Conservation (phyloP, 2,329 filamentous ascomycete genomes). For the Monosporascus sp. region DNA sequence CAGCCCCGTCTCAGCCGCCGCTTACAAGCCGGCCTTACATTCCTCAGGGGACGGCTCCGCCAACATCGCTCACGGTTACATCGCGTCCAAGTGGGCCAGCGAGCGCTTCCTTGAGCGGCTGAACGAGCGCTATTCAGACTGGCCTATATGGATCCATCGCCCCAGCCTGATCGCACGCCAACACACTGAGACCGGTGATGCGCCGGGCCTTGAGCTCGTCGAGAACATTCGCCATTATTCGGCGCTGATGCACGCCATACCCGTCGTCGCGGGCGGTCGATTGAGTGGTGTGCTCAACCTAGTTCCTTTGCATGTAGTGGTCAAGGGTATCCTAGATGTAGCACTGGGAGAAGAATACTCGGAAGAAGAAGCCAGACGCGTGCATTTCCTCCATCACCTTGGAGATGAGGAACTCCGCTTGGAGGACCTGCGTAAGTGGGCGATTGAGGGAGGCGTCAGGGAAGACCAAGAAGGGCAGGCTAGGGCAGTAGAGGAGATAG, state of each 20-base stretch:
- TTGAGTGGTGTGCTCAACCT: neutral
- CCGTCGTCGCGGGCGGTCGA: neutral
- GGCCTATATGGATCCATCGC: slow-evolving; percentile 1
- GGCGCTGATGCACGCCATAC: neutral
- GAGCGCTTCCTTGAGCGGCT: slow-evolving; percentile 27
- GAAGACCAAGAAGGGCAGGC: neutral
- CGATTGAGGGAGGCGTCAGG: neutral
- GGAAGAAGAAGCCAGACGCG: neutral
- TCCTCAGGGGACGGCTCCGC: slow-evolving; percentile 6
- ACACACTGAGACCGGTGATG: neutral
- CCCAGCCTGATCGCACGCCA: slow-evolving; percentile 1
- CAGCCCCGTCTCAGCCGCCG: no score
- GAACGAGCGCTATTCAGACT: neutral
- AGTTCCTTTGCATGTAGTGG: neutral
- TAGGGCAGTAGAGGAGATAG: neutral
- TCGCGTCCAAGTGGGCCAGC: slow-evolving; percentile 28
- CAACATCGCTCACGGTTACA: slow-evolving; percentile 27
- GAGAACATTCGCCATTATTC: neutral
- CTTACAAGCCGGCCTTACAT: neutral
- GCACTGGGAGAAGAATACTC: neutral
- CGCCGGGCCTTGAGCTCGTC: neutral
- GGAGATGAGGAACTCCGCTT: neutral
- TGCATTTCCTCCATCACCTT: neutral
- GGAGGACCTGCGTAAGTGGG: neutral
- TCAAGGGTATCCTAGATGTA: neutral